A percentile compares a stretch with the other conserved stretches of the same genome.
Conservation (phyloP, 176 grass and related monocot species). For the Saccharum officinarum region DNA sequence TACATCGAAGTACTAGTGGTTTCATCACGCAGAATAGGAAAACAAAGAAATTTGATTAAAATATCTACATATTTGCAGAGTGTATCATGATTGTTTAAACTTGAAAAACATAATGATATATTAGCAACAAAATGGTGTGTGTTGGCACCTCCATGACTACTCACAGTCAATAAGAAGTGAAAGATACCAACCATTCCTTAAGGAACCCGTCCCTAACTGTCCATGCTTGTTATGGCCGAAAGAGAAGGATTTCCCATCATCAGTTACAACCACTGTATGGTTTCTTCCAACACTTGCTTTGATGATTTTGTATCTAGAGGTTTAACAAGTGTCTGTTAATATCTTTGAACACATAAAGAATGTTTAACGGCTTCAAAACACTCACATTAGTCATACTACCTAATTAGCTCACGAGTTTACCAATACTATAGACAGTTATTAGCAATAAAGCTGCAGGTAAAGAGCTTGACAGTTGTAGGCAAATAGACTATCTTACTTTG, state of each 20-base stretch:
- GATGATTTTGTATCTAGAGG: conserved; percentile 63
- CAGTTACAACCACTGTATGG: conserved; percentile 85
- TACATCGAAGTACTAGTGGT: background rate
- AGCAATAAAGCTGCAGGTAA: conserved; percentile 4
- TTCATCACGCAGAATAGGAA: background rate
- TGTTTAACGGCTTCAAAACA: background rate
- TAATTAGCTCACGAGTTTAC: conserved; percentile 4
- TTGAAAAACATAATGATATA: background rate
- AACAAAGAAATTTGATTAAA: background rate
- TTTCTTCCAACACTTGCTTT: conserved; percentile 80
- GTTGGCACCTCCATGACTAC: background rate
- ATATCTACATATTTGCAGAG: background rate
- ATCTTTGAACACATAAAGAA: conserved; percentile 1
- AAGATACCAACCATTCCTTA: conserved; percentile 61
- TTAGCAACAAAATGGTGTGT: conserved; percentile 5
- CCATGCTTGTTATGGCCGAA: conserved; percentile 94
- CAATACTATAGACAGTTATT: background rate
- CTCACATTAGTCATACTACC: background rate
- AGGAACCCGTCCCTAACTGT: conserved; percentile 83
- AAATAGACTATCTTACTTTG: conserved; percentile 55
- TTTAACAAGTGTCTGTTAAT: conserved; percentile 9
- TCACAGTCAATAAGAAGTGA: conserved; percentile 13
- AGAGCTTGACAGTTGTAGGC: background rate
- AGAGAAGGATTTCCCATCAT: conserved; percentile 79
- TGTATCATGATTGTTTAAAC: conserved; percentile 1